Conservation (phyloP, 176 grass and related monocot species). For the Neostapfia colusana region DNA sequence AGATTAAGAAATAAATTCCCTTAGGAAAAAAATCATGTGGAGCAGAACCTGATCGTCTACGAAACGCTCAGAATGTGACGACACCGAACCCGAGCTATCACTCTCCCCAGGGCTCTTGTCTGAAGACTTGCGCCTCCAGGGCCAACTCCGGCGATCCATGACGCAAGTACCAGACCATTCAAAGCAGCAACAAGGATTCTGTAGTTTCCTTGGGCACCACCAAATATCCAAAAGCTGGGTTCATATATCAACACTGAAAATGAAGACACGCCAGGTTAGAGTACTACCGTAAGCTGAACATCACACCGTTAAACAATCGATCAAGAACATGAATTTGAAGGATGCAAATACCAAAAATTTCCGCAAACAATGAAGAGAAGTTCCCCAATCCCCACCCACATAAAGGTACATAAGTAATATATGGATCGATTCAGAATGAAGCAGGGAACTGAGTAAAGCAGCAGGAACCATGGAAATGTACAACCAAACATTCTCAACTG, state of each 20-base stretch:
- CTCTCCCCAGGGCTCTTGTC: conserved; percentile 58
- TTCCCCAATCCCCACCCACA: neutral
- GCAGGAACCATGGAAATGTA: conserved; percentile 6
- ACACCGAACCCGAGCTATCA: conserved; percentile 37
- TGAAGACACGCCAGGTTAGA: neutral
- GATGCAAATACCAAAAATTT: conserved; percentile 11
- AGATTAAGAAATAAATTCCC: conserved; percentile 21
- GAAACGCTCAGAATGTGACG: conserved; percentile 33
- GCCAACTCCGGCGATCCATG: conserved; percentile 58
- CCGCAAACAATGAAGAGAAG: neutral
- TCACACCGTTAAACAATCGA: neutral
- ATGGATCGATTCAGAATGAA: neutral
- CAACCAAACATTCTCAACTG: conserved; percentile 1
- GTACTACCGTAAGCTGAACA: neutral
- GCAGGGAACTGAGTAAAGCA: neutral
- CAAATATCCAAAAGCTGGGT: conserved; percentile 5
- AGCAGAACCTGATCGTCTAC: conserved; percentile 57
- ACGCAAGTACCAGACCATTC: conserved; percentile 28
- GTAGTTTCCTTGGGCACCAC: neutral
- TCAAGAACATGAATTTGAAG: neutral
- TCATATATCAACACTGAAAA: conserved; percentile 31
- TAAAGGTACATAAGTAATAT: neutral
- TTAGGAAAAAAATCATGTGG: neutral
- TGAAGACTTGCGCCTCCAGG: conserved; percentile 48
- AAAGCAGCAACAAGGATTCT: conserved; percentile 21